A percentile compares a stretch with the other conserved stretches of the same genome.
Conservation (phyloP, 2,329 filamentous ascomycete genomes). For the Fusarium armeniacum region DNA sequence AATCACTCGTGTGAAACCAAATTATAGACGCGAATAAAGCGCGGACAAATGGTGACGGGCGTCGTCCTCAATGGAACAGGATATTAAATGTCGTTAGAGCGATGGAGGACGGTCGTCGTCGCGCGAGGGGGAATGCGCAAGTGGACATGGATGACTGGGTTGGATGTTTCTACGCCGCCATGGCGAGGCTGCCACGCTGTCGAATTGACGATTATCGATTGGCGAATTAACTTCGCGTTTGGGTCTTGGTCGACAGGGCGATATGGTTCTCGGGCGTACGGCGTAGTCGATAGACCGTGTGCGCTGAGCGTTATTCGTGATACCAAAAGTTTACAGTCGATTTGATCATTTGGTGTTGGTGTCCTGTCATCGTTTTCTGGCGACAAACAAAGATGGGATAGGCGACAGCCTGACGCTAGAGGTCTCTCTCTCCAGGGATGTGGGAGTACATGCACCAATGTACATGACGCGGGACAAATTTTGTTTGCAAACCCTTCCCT, state of each 20-base stretch:
- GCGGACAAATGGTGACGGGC: slow-evolving; percentile 6
- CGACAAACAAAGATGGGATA: slow-evolving; percentile 45
- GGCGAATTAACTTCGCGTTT: slow-evolving; percentile 32
- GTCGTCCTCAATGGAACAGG: slow-evolving; percentile 18
- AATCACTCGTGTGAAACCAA: slow-evolving; percentile 39
- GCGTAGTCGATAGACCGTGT: slow-evolving; percentile 29
- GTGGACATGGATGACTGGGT: slow-evolving; percentile 50
- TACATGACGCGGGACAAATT: slow-evolving; percentile 35
- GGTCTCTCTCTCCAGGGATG: slow-evolving; percentile 30
- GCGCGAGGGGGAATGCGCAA: slow-evolving; percentile 49
- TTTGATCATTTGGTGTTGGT: slow-evolving; percentile 41
- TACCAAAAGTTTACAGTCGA: slow-evolving; percentile 37
- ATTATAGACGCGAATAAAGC: slow-evolving; percentile 44
- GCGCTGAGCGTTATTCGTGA: slow-evolving; percentile 30
- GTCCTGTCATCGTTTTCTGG: slow-evolving; percentile 45
- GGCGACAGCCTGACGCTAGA: slow-evolving; percentile 46
- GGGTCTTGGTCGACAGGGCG: slow-evolving; percentile 15
- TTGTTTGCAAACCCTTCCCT: slow-evolving; percentile 33
- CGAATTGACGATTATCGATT: slow-evolving; percentile 46
- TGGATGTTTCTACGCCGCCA: slow-evolving; percentile 48
- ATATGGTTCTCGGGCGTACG: slow-evolving; percentile 7
- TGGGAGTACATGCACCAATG: slow-evolving; percentile 29
- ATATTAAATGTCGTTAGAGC: slow-evolving; percentile 12
- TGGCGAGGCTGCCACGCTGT: slow-evolving; percentile 51
- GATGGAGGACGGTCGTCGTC: slow-evolving; percentile 45